These are phyloP conservation scores for Phanerodontia chrysosporium DNA, from an alignment of 768 basidiomycete species.

Conservation along the genomic window DNA sequence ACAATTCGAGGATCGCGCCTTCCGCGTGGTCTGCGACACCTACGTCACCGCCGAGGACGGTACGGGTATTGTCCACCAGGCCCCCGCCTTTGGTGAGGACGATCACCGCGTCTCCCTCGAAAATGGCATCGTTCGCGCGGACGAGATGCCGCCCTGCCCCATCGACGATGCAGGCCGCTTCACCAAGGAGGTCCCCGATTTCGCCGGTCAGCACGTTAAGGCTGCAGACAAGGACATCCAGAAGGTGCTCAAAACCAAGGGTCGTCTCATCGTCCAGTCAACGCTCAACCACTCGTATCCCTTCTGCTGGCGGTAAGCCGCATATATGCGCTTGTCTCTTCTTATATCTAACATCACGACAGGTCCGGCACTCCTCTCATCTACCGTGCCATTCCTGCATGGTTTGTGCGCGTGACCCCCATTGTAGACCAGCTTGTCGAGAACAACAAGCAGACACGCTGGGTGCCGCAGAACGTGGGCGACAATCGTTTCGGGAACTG, in stretches of 20 bases:
- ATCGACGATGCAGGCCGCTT: slow-evolving; percentile 88
- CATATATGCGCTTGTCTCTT: neutral
- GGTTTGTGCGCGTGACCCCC: slow-evolving; percentile 90
- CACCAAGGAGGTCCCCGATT: slow-evolving; percentile 87
- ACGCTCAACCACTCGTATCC: slow-evolving; percentile 91
- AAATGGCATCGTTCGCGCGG: slow-evolving; percentile 75
- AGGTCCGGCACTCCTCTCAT: slow-evolving; percentile 95
- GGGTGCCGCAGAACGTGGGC: slow-evolving; percentile 91
- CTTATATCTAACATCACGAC: neutral
- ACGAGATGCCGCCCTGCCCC: slow-evolving; percentile 96
- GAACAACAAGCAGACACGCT: slow-evolving; percentile 88
- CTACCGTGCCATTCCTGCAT: slow-evolving; percentile 92
- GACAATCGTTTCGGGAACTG: slow-evolving; percentile 95
- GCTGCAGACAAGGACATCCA: slow-evolving; percentile 93
- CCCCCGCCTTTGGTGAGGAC: slow-evolving; percentile 97
- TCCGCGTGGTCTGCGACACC: slow-evolving; percentile 82
- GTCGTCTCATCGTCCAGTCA: slow-evolving; percentile 82
- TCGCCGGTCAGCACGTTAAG: slow-evolving; percentile 87
- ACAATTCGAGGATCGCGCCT: slow-evolving; percentile 89
- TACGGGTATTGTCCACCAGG: slow-evolving; percentile 98
- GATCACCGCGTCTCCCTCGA: slow-evolving; percentile 92
- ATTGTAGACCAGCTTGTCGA: slow-evolving; percentile 82
- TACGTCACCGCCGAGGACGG: slow-evolving; percentile 94
- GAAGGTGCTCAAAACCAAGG: slow-evolving; percentile 82
- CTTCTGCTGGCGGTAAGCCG: slow-evolving; percentile 86